Evolutionary conservation across 83 land plant genomes (phyloP).

Genomic region (Isoetes engelmannii): DNA sequence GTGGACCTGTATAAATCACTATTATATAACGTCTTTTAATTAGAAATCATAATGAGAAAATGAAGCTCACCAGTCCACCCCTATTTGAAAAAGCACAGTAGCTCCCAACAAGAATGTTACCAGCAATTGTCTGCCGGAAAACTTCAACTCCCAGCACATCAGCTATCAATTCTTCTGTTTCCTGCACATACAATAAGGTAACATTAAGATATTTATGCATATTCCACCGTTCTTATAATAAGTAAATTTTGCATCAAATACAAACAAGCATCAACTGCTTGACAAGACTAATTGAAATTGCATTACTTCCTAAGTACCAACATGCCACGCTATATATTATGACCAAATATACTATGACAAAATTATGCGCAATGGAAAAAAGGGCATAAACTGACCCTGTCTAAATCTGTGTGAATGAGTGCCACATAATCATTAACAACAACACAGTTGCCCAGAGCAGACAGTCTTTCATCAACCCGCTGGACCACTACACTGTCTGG

Average conservation of each 20-base stretch:
- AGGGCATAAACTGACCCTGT: slow-evolving; percentile 63
- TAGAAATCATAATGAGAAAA: not conserved
- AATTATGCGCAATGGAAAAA: too few relatives aligned
- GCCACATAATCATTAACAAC: slow-evolving; percentile 94
- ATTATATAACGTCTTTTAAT: not conserved
- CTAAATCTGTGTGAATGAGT: slow-evolving; percentile 88
- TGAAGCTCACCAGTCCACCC: slow-evolving; percentile 84
- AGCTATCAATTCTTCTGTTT: slow-evolving; percentile 86
- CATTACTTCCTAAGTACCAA: too few relatives aligned
- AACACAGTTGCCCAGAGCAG: slow-evolving; percentile 88
- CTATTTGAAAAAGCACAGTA: slow-evolving; percentile 69
- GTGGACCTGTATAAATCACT: slow-evolving; percentile 54
- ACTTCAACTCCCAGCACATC: slow-evolving; percentile 95
- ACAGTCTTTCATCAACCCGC: slow-evolving; percentile 76
- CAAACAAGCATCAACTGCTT: too few relatives aligned
- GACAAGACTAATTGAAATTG: too few relatives aligned
- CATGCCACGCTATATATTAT: too few relatives aligned
- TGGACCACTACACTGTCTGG: slow-evolving; percentile 93
- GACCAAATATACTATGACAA: too few relatives aligned
- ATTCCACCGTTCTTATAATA: too few relatives aligned
- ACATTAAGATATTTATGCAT: too few relatives aligned
- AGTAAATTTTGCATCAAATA: too few relatives aligned
- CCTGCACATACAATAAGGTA: slow-evolving; percentile 37
- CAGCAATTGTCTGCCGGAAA: slow-evolving; percentile 95
- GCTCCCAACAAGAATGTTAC: slow-evolving; percentile 91